Conservation (phyloP, 2,329 filamentous ascomycete species). For the Fulvia fulva region DNA sequence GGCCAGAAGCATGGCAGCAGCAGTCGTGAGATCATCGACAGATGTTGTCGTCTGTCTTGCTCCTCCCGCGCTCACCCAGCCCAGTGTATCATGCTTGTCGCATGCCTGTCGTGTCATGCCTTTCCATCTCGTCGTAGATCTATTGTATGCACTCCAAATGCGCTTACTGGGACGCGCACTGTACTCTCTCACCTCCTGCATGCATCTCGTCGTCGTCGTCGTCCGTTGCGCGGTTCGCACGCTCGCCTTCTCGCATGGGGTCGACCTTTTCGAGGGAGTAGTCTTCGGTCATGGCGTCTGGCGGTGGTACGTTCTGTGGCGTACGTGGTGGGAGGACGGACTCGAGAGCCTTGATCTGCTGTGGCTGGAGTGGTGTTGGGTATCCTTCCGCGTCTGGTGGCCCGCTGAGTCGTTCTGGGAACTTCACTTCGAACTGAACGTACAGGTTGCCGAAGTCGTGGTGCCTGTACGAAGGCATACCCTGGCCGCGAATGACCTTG, state of each 20-base stretch:
- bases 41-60: neutral
- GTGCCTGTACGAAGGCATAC: conserved; percentile 94
- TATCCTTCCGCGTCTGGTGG: conserved; percentile 39
- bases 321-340: conserved; percentile 73
- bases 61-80: neutral
- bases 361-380: conserved; percentile 47
- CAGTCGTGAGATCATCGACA: neutral
- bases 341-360: conserved; percentile 75
- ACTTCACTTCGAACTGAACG: conserved; percentile 96
- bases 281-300: conserved; percentile 87
- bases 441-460: conserved; percentile 95
- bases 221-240: conserved; percentile 58
- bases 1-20: neutral
- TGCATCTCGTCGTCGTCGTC: conserved; percentile 62
- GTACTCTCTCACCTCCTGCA: conserved; percentile 69
- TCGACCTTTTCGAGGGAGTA: conserved; percentile 85
- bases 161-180: conserved; percentile 80
- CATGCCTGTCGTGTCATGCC: conserved; percentile 2
- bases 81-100: conserved; percentile 3
- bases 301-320: conserved; percentile 63
- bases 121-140: conserved; percentile 11
- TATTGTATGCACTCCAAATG: neutral
- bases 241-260: conserved; percentile 56
- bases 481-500: conserved; percentile 92
- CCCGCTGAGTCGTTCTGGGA: conserved; percentile 59